Evolutionary conservation across 345 rosid species (phyloP), one percentile per base, ranked within the genome.

Genomic region (Geranium brycei): DNA sequence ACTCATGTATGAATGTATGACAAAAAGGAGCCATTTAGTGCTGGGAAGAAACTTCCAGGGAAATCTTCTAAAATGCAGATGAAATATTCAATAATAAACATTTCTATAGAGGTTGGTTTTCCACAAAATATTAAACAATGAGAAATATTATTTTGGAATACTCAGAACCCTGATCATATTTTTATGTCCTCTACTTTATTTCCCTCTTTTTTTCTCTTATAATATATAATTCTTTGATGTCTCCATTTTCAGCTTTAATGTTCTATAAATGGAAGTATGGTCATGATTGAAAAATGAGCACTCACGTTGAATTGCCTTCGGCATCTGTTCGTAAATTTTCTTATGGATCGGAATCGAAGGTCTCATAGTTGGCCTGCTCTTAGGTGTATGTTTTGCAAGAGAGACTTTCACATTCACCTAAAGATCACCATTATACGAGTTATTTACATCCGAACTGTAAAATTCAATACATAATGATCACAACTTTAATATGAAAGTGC

Each of bases 331-430:
- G 51, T 65, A 32, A 38, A 35, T 38, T 63, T 67, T 64, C 41
- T 59, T 60, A 53, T 8, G 31, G 4, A 55, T 17, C 16, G 66
- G 14, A 69, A 57, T 62, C 58, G 59, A 17, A 31, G 63, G 16
- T 59, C 57, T 64, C 68, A 53, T 60, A 51, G 30, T 62, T 41
- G 68, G 47, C 58, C 60, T 72, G 59, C 62, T 63, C 58, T 72
- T 72, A 35, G 68, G 71, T 38, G 60, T 8, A 32, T 74, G 72
- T 47, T 67, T 75, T n/a, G 78, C 78, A 62, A 75, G 72, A 60
- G 78, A 75, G 51, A 70, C 75, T 59, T 68, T 70, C 72, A 70
- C 60, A 61, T 75, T 67, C 32, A 67, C 75, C 78, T 75, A 64
- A 66, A 11, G 58, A 62, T 60, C 32, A 57, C 10, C 41, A 51